Evolutionary conservation across 257 asterid species (phyloP).

Genomic region (Striga asiatica): DNA sequence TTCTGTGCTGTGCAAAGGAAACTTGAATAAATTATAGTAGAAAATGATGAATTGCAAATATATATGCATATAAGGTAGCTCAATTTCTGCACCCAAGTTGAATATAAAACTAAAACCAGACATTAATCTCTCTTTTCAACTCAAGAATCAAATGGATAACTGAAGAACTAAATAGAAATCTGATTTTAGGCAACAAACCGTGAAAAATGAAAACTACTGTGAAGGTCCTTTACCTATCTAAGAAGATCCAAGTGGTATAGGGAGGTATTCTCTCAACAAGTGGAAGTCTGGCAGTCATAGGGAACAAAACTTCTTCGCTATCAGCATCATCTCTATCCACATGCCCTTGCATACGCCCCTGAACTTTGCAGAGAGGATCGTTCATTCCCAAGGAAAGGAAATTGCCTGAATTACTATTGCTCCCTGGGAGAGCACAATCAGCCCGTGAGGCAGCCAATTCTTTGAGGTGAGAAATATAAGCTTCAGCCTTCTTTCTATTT

Average conservation of each 20-base stretch:
- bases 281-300: slow-evolving; percentile 63
- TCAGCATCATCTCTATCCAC: slow-evolving; percentile 44
- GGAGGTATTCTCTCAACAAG: slow-evolving; percentile 55
- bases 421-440: slow-evolving; percentile 23
- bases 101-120: too few species aligned
- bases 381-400: slow-evolving; percentile 53
- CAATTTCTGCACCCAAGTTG: too few species aligned
- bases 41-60: slow-evolving; percentile 5
- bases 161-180: not conserved
- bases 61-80: too few species aligned
- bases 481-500: slow-evolving; percentile 40
- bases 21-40: slow-evolving; percentile 29
- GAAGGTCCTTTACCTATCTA: slow-evolving; percentile 49
- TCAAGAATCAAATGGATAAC: not conserved
- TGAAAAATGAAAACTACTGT: not conserved
- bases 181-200: not conserved
- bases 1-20: slow-evolving; percentile 59
- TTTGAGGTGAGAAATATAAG: slow-evolving; percentile 32
- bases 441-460: slow-evolving; percentile 46
- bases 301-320: slow-evolving; percentile 48
- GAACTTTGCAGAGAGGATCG: slow-evolving; percentile 49
- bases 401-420: slow-evolving; percentile 29
- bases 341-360: slow-evolving; percentile 39
- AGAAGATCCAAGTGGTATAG: slow-evolving; percentile 88
- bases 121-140: not conserved